A percentile compares a stretch with the other conserved stretches of the same genome.
Evolutionary conservation across 2,329 filamentous ascomycete species (phyloP).

Genomic region (Nannizzia gypsea): DNA sequence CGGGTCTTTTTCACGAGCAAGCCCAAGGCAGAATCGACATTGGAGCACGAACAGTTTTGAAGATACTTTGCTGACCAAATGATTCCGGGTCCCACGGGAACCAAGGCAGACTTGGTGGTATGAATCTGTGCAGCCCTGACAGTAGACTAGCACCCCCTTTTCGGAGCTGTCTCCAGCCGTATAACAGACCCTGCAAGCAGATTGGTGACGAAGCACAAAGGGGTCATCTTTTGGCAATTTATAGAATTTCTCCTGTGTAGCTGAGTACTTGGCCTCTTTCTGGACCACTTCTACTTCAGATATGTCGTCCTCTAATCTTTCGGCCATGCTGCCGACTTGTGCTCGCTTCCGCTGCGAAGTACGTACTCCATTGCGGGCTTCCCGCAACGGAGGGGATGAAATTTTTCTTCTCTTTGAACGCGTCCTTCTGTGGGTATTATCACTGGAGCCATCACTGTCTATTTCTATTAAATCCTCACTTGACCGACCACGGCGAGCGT

Average conservation of each 20-base stretch:
- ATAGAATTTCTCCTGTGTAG: slow-evolving; percentile 64
- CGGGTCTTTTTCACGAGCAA: slow-evolving; percentile 54
- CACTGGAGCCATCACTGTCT: not conserved
- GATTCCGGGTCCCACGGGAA: slow-evolving; percentile 60
- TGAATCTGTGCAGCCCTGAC: slow-evolving; percentile 76
- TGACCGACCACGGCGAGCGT: not conserved
- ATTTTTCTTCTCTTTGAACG: not conserved
- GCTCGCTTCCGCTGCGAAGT: slow-evolving; percentile 8
- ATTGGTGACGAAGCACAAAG: slow-evolving; percentile 60
- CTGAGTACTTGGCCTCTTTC: slow-evolving; percentile 20
- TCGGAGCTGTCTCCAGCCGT: slow-evolving; percentile 38
- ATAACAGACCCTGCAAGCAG: slow-evolving; percentile 60
- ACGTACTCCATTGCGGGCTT: slow-evolving; percentile 6
- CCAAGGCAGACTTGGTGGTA: slow-evolving; percentile 81
- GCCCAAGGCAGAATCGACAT: slow-evolving; percentile 70
- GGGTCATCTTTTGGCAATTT: slow-evolving; percentile 47
- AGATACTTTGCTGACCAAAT: slow-evolving; percentile 75
- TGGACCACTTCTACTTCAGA: slow-evolving; percentile 16
- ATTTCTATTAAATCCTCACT: not conserved
- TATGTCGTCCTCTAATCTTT: slow-evolving; percentile 40
- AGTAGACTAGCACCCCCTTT: slow-evolving; percentile 65
- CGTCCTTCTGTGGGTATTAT: not conserved
- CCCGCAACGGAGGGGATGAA: not conserved
- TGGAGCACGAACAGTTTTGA: slow-evolving; percentile 73
- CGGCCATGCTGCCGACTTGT: slow-evolving; percentile 30